Base-by-base conservation (phyloP, 2,329 filamentous ascomycete genomes). In the Xylaria sp. region DNA sequence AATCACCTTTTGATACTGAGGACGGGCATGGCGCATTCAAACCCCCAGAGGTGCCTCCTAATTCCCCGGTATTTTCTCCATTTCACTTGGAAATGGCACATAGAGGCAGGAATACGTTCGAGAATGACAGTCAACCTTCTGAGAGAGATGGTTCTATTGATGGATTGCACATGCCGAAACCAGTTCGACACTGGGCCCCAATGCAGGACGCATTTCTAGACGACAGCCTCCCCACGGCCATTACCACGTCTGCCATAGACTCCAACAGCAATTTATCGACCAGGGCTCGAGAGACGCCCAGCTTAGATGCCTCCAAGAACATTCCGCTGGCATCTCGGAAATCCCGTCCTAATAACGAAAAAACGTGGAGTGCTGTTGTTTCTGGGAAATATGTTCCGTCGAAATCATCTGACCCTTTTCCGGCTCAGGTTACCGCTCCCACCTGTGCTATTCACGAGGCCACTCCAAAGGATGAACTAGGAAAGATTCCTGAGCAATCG, bases 331-430 rank as follows among this genome's bases (percentile, higher is more conserved):
- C 10, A 35, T 35, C 25, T 13, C 42, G 29, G 9, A 16, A 29
- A 21, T 32, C 44, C 2, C 2, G 1, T 25, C 29, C 47, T 18
- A 44, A 8, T 9, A 63, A n/a, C 40, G 13, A 5, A 16, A 44
- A 16, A 54, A 44, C 44, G 3, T 69, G 66, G 66, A 69, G 66
- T 48, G 62, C 57, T 4, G 54, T 69, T n/a, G 66, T 65, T 13
- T 62, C 66, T 23, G 53, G 66, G 48, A 66, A 6, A 40, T 62
- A 66, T 25, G 25, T 50, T 8, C 53, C 65, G 6, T 63, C 64
- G 10, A 23, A 42, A 47, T 6, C 21, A 29, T 47, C 54, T 12
- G 25, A 25, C 25, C 13, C 40, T 5, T 32, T 25, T 12, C 44
- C 54, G 27, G 23, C 40, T 42, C 37, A 13, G n/a, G 6, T 16